Evolutionary conservation across 139 green algal genomes (phyloP).

Genomic region (Chlamydomonas asymmetrica): DNA sequence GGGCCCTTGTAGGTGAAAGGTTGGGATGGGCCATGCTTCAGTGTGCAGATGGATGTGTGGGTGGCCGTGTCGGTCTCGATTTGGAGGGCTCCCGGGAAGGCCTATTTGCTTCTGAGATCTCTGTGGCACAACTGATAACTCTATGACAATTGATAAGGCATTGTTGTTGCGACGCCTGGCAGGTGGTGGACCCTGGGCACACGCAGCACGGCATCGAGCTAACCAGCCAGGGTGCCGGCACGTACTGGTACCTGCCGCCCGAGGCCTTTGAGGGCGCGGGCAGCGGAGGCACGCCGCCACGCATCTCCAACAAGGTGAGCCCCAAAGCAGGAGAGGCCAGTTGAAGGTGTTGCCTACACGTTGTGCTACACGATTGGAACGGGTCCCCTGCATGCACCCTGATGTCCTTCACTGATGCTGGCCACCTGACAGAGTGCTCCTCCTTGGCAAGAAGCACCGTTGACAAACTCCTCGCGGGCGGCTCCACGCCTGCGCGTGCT

Average conservation of each 20-base stretch:
- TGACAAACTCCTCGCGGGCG: no score
- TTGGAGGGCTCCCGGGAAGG: no score
- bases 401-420: no score
- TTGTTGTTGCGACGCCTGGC: no score
- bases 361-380: neutral
- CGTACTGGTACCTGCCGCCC: slow-evolving; percentile 91
- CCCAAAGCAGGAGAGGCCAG: no score
- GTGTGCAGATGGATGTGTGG: slow-evolving; percentile 1
- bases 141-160: neutral
- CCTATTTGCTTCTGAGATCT: no score
- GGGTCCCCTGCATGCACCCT: no score
- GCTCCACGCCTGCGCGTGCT: no score
- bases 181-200: slow-evolving; percentile 76
- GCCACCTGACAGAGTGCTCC: no score
- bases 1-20: neutral
- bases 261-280: slow-evolving; percentile 75
- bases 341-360: neutral
- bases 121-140: neutral
- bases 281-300: slow-evolving; percentile 1
- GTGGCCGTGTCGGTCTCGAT: neutral
- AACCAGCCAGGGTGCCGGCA: slow-evolving; percentile 92
- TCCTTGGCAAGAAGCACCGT: no score
- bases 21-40: neutral
- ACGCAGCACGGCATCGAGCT: slow-evolving; percentile 86
- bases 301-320: slow-evolving; percentile 89